Base-by-base conservation (phyloP, 768 basidiomycete genomes). In the Tylopilus rubrobrunneus region DNA sequence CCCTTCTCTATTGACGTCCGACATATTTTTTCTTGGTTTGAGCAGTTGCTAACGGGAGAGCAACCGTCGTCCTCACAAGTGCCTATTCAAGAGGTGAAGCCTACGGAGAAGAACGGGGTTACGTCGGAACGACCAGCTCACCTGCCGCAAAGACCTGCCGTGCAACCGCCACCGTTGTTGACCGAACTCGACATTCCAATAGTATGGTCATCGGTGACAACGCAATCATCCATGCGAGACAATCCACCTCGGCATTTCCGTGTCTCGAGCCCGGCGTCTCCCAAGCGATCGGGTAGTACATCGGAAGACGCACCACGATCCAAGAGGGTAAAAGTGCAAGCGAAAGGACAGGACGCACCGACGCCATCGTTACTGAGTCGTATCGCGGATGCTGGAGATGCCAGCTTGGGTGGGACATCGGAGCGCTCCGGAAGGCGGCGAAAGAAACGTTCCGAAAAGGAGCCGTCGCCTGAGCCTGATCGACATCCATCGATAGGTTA, bases 321-420 rank as follows among this genome's bases (percentile, higher is more conserved):
- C n/a, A 79, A 79, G 56, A 70, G 71, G 57, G 54, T 45, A 33
- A 69, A 59, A 50, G 59, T 48, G 31, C 57, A 59, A 50, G 43
- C 58, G 55, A 60, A 51, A 50, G 62, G 65, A 72, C 69, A 64
- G 52, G 64, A 56, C 47, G 58, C 55, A 11, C 44, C 57, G 51
- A 51, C 63, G 29, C 79, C 75, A 34, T 77, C 78, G 44, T 64
- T 80, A 19, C 68, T 79, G 17, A 78, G 75, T 62, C 76, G 78
- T 39, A 62, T 79, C 59, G 72, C 62, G 58, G 60, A 60, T 46
- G 53, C 59, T 49, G 62, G 53, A 25, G 61, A 58, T 28, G 41
- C 55, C 36, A 52, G 29, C n/a, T 47, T 48, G 39, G 52, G 62
- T 42, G 48, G 67, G 28, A 11, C 49, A 12, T 45, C n/a, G 42